Evolutionary conservation across 2,329 filamentous ascomycete species (phyloP), one percentile per base, ranked within the genome.

Genomic region (Penicillium occitanis): DNA sequence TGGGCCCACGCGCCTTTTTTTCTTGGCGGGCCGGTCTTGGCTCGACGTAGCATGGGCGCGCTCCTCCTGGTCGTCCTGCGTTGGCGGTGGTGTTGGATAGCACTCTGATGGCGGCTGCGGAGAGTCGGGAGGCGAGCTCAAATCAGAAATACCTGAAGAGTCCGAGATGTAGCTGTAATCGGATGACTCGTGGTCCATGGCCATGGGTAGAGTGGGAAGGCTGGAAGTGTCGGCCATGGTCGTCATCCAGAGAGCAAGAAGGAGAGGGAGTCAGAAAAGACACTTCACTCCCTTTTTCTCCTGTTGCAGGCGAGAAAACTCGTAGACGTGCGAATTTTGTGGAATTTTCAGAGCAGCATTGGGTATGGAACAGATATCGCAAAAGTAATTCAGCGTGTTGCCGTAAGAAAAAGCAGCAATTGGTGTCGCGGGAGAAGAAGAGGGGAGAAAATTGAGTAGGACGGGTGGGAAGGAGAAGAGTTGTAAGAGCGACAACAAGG

Each of bases 11-110:
- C 90, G 85, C 75, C 88, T 89, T 73, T 91, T 88, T 78, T 90
- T 90, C 83, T 96, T 97, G 37, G 91, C 90, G 44, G 88, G 86
- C 65, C 61, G 61, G 87, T 88, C 72, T 91, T 88, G 75, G 84
- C 84, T 80, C 78, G 62, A 64, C 62, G 69, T 76, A 76, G 25
- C 76, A 73, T 65, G 79, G 71, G 76, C 68, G 71, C 74, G 73
- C 71, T 70, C 13, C 51, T 63, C 40, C 51, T 66, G 48, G 42
- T 70, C 78, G 74, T 71, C 70, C 61, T 76, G 75, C 17, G 80
- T 81, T 53, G 78, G 79, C 63, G 80, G 77, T 67, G 80, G 79
- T 66, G 79, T 80, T 65, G 76, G 76, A 71, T 76, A 78, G 72
- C 75, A 77, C 61, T 69, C 74, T 22, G 76, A 73, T 51, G 79